Base-by-base conservation (phyloP, 2,329 filamentous ascomycete species). In the Pestalotiopsis sp. region DNA sequence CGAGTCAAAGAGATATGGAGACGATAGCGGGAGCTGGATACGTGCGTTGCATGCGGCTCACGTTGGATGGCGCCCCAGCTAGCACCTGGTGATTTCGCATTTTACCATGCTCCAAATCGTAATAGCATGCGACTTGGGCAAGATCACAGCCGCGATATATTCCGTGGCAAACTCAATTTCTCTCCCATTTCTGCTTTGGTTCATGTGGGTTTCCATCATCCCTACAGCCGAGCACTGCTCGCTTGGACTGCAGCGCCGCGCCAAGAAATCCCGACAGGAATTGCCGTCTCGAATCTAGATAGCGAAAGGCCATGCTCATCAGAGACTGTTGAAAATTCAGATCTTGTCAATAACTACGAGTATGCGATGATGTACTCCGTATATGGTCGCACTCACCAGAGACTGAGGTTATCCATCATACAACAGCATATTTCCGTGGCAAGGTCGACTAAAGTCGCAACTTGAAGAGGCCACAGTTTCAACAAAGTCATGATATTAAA, bases 1-100 rank as follows among this genome's bases (percentile, higher is more conserved):
- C 68, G 68, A 69, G 68, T 59, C 59, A 62, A 62, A 52, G 45
- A 52, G 45, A 52, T 52, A 52, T 52, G 45, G 45, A 23, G 45
- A 52, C 45, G 45, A 52, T 52, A 52, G 45, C 31, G 45, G 45
- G 20, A 49, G n/a, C 41, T 14, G 41, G 14, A 14, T 49, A 14
- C 41, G n/a, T 14, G 4, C 7, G 14, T 14, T n/a, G 41, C 17
- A 52, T 52, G 45, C 45, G 45, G 45, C 45, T 52, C 45, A 52
- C 45, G 17, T 7, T 52, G 14, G n/a, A n/a, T 45, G 13, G 41
- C 7, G 17, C 45, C 17, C 17, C 45, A 52, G 45, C 7, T 52
- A 52, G 17, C 20, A 52, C 4, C 14, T 9, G 2, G 17, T n/a
- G 17, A 17, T n/a, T 52, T 52, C 20, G 14, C 45, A 52, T n/a